Evolutionary conservation across 169 alveolate species (phyloP), one percentile per base, ranked within the genome.

Genomic region (Cytauxzoon felis): DNA sequence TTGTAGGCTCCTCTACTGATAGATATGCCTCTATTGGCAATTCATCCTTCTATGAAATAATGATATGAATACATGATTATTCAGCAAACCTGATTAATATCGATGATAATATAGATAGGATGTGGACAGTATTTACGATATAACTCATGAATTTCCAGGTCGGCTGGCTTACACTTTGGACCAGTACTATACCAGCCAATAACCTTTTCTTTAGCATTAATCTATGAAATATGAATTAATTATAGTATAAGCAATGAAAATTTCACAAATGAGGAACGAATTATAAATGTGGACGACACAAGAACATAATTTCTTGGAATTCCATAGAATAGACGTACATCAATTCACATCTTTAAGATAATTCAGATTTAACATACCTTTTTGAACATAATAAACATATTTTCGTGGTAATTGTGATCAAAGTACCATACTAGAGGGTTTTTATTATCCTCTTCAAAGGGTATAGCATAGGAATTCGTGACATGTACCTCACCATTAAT

Each of bases 131-230:
- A 95, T 79, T 89, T 92, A 68, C 95, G 90, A 79, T 94, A 94
- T 16, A 95, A 89, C 80, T 98, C 99, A 80, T 96, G 97, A 43
- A 98, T 96, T 61, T 95, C 96, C 60, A 96, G 90, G 87, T 98
- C 99, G 27, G 95, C 95, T 13, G 96, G 93, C 68, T 95, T 95
- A 60, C 95, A 95, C 78, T 92, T 93, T 0, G 98, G 97, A 6
- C 99, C 99, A 34, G 98, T 94, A 27, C 98, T 90, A 82, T 98
- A 98, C 99, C 99, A 97, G 8, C 99, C 99, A 19, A 97, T 91
- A 32, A 97, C 93, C 82, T 91, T 90, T 80, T 97, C 99, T 75
- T 91, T 92, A 5, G 96, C 90, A 76, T 94, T 93, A 18, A 73
- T 73, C 84, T 73, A 47, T 34, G 56, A 8, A 63, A 24, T 13